Evolutionary conservation across 2,329 filamentous ascomycete genomes (phyloP), one percentile per base, ranked within the genome.

Genomic region (Waltergamsia citrina): DNA sequence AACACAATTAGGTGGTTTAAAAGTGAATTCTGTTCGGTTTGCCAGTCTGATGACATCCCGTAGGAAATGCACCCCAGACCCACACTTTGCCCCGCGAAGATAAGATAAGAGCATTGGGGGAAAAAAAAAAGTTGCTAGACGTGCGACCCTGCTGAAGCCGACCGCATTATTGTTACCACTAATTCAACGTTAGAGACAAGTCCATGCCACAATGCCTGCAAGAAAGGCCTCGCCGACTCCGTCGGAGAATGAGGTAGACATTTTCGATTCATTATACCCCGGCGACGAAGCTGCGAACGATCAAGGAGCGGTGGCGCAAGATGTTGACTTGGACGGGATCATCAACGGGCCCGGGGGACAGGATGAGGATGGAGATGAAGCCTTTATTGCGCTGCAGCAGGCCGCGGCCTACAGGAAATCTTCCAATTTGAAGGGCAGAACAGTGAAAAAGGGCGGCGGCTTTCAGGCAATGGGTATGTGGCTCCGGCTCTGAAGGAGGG

Each of bases 231-330:
- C 92, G 28, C 92, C 90, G 39, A 77, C 86, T 32, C 69, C 73
- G 38, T 96, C 90, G 32, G 90, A 96, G 60, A 83, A 80, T 44
- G 92, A 94, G 52, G 78, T 93, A 50, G 92, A 98, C 51, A 95
- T 98, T 34, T 77, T 86, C 15, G 78, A 72, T 41, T 80, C 81
- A 3, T 67, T 95, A 9, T 82, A 90, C 48, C 72, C 78, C 34
- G 71, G 69, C 38, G 68, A 74, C 38, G 68, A 74, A 34, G 63
- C 69, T 41, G 61, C 58, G 41, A 63, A 63, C 34, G 63, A 38
- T 36, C 56, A 53, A 38, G 54, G 43, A 34, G 50, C 39, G 32
- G 47, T 19, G 10, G 46, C 31, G 54, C 54, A 59, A 32, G 67
- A 70, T 33, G 63, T 79, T 32, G 73, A 80, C 43, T 67, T 72